phyloP scores from a whole-genome alignment of 2,329 filamentous ascomycete species.

The Colletotrichum tanaceti region DNA sequence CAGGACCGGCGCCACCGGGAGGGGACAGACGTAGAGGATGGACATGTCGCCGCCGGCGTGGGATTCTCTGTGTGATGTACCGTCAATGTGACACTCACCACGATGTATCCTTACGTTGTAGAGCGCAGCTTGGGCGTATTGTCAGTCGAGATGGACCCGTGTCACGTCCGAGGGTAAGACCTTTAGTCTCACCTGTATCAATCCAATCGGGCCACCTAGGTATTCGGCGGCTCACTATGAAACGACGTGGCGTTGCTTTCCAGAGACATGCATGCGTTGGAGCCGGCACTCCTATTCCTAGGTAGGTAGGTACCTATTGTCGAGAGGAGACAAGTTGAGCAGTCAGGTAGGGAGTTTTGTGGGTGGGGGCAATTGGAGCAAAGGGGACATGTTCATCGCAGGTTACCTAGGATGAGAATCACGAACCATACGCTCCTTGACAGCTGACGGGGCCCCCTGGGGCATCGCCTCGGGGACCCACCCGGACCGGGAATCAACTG shows the following conservation, averaged over 20 bases:
- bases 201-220: conserved; percentile 11
- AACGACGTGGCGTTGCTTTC: conserved; percentile 12
- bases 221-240: conserved; percentile 2
- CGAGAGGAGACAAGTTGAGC: too few relatives aligned
- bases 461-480: conserved; percentile 30
- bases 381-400: conserved; percentile 2
- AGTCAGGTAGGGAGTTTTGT: too few relatives aligned
- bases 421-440: too few relatives aligned
- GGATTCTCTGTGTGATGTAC: background rate
- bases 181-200: conserved; percentile 1
- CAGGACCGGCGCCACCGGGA: conserved; percentile 1
- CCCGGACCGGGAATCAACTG: conserved; percentile 11
- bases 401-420: conserved; percentile 20
- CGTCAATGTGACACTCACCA: background rate
- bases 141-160: conserved; percentile 3
- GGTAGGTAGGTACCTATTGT: too few relatives aligned
- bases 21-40: conserved; percentile 2
- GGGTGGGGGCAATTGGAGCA: background rate
- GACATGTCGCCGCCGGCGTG: background rate
- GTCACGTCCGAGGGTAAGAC: conserved; percentile 13
- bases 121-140: conserved; percentile 24
- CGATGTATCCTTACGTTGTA: conserved; percentile 2
- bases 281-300: background rate
- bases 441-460: background rate
- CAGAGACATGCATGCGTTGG: background rate